These are phyloP conservation scores for Papiliotrema flavescens DNA, from an alignment of 1,284 basidiomycete genomes.

Conservation along the genomic window DNA sequence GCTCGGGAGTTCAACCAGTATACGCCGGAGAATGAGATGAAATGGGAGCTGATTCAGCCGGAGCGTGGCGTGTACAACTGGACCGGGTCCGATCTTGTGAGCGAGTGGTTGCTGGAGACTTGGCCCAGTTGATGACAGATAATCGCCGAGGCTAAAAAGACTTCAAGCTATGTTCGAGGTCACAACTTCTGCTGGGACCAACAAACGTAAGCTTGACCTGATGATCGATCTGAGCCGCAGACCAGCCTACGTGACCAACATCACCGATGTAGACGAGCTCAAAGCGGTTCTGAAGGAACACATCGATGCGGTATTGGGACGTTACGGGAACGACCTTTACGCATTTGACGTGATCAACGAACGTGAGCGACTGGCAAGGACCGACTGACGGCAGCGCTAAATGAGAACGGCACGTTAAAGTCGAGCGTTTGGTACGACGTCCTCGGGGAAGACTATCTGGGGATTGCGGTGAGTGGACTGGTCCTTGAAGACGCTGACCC, in stretches of 20 bases:
- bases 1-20: conserved; percentile 29
- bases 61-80: conserved; percentile 28
- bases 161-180: conserved; percentile 24
- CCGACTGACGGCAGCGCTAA: conserved; percentile 19
- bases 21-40: conserved; percentile 38
- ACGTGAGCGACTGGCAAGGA: too few species aligned
- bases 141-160: conserved; percentile 26
- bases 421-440: conserved; percentile 33
- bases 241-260: conserved; percentile 30
- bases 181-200: conserved; percentile 34
- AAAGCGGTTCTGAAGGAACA: conserved; percentile 27
- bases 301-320: conserved; percentile 30
- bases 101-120: neutral
- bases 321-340: conserved; percentile 29
- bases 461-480: conserved; percentile 20
- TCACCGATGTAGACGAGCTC: conserved; percentile 30
- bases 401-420: conserved; percentile 32
- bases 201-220: conserved; percentile 13
- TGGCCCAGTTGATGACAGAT: conserved; percentile 16
- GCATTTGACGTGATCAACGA: conserved; percentile 40
- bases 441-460: conserved; percentile 32
- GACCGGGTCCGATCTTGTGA: conserved; percentile 30
- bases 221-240: conserved; percentile 6
- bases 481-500: neutral
- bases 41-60: conserved; percentile 37